These are phyloP conservation scores for Neofusicoccum parvum DNA, from an alignment of 2,329 filamentous ascomycete genomes.

Conservation along the genomic window DNA sequence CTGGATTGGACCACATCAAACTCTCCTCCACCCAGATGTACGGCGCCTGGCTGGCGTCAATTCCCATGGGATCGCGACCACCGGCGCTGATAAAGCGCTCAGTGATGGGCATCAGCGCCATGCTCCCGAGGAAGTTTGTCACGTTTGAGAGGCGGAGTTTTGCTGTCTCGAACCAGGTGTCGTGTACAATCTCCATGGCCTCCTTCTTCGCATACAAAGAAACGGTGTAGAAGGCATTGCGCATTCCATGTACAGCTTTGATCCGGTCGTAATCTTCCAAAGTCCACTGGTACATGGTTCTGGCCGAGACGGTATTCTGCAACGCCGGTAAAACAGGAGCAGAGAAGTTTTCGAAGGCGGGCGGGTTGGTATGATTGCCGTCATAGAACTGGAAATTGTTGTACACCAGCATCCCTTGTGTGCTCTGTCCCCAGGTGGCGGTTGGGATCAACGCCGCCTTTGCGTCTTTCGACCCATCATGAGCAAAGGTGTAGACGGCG, in stretches of 20 bases:
- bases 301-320: constrained; percentile 27
- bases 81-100: constrained; percentile 26
- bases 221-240: constrained; percentile 27
- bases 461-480: constrained; percentile 26
- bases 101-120: constrained; percentile 28
- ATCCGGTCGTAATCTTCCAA: constrained; percentile 23
- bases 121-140: not conserved
- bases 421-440: not conserved
- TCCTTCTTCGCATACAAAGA: constrained; percentile 23
- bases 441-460: constrained; percentile 30
- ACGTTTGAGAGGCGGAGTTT: constrained; percentile 24
- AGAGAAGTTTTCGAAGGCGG: constrained; percentile 29
- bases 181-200: constrained; percentile 19
- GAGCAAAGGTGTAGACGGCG: constrained; percentile 28
- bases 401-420: constrained; percentile 24
- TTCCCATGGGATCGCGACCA: constrained; percentile 28
- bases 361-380: constrained; percentile 23
- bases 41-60: not conserved
- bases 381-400: constrained; percentile 28
- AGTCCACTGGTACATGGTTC: constrained; percentile 21
- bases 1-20: constrained; percentile 16
- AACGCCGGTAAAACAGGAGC: constrained; percentile 25
- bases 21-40: constrained; percentile 26
- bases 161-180: constrained; percentile 23
- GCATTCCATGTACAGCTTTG: constrained; percentile 22